Evolutionary conservation across 192 early-diverging fungal species (phyloP).

Genomic region (Coemansia sp.): DNA sequence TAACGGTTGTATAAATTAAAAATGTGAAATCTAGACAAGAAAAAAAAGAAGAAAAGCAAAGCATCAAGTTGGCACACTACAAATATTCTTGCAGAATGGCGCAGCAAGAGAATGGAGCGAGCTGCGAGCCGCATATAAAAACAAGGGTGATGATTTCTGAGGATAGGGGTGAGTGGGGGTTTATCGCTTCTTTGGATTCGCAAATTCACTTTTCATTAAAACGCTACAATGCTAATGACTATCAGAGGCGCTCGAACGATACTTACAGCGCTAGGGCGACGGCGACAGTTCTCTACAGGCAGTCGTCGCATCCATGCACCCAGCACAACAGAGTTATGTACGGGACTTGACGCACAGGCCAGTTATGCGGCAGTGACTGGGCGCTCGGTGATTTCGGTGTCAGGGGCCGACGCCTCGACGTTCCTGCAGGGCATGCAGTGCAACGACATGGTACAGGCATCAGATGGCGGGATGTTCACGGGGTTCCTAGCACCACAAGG

Average conservation of each 20-base stretch:
- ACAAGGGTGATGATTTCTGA: background rate
- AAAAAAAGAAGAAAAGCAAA: background rate
- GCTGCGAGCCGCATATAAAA: background rate
- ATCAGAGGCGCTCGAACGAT: constrained; percentile 1
- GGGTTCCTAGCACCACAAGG: constrained; percentile 88
- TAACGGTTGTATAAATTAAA: background rate
- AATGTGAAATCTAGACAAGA: background rate
- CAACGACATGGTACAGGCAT: constrained; percentile 78
- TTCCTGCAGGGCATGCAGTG: constrained; percentile 93
- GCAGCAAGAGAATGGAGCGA: background rate
- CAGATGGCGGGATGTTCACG: constrained; percentile 73
- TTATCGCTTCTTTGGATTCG: background rate
- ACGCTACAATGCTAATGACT: background rate
- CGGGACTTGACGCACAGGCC: constrained; percentile 32
- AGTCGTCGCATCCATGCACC: constrained; percentile 11
- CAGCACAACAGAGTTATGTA: constrained; percentile 23
- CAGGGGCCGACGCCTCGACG: constrained; percentile 73
- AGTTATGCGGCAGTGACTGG: constrained; percentile 58
- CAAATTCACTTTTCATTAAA: background rate
- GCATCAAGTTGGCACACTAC: background rate
- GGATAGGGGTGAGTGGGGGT: background rate
- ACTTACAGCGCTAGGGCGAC: constrained; percentile 4
- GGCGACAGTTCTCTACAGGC: background rate
- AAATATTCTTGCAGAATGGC: background rate
- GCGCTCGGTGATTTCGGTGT: constrained; percentile 65